Base-by-base conservation (phyloP, 2,329 filamentous ascomycete species). In the Trichoderma koningii region DNA sequence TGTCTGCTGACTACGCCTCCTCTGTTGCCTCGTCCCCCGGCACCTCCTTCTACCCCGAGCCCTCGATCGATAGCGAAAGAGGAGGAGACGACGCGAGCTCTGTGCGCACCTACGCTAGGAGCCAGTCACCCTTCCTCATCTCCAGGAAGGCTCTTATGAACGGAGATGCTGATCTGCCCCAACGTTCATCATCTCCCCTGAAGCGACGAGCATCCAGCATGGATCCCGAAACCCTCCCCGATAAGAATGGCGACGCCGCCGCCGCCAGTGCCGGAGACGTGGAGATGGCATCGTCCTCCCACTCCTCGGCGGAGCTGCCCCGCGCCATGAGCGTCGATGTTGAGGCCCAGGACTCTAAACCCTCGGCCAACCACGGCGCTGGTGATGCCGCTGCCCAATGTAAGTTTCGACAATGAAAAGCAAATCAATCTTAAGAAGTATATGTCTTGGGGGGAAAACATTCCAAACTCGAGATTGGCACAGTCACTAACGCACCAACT, bases 141-240 rank as follows among this genome's bases (percentile, higher is more conserved):
- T 78, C 82, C 42, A 81, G 81, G 70, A 80, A 83, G 68, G 82
- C 80, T 69, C 81, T 87, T 66, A 87, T 88, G 83, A 84, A 84
- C 68, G 85, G 83, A 69, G 83, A 85, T 75, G 79, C 82, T 69
- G 84, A 88, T 67, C 72, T 81, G 26, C 81, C 83, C 66, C 83
- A 87, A 51, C 82, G 87, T 70, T 87, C 87, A 21, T 88, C 86
- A 30, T 89, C 87, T 21, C 87, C 87, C 7, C 75, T 89, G 64
- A 89, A 89, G 76, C 81, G 87, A 72, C 82, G 83, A 68, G 86
- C 86, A 42, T 87, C 84, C 66, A 87, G 83, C 72, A 86, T 87
- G 84, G 83, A 86, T 61, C 80, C 80, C 56, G 83, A 84, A 55
- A 72, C 73, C 26, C 75, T 80, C 44, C 71, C 74, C 12, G 44